Evolutionary conservation across 1,139 yeast species (phyloP).

Genomic region (Diutina sp.): DNA sequence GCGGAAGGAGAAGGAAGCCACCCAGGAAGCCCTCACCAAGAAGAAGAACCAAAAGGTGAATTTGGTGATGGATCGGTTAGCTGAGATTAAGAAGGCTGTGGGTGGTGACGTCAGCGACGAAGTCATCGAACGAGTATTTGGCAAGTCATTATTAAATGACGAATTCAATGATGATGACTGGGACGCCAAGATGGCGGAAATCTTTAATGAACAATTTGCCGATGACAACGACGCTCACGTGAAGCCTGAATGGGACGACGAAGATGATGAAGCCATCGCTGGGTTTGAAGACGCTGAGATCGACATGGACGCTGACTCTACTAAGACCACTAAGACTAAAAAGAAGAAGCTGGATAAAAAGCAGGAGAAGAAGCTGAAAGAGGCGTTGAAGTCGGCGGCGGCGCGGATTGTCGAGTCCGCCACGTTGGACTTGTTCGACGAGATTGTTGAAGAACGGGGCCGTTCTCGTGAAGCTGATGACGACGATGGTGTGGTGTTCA

Average conservation of each 20-base stretch:
- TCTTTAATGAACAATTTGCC: conserved; percentile 76
- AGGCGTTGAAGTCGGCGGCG: conserved; percentile 40
- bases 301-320: conserved; percentile 18
- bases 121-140: conserved; percentile 49
- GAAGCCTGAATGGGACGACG: conserved; percentile 11
- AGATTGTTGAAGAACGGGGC: conserved; percentile 57
- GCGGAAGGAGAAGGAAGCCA: conserved; percentile 37
- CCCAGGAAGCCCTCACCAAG: conserved; percentile 52
- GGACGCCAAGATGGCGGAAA: conserved; percentile 78
- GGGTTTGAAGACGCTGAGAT: conserved; percentile 35
- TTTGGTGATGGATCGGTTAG: conserved; percentile 65
- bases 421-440: conserved; percentile 81
- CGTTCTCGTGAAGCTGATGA: conserved; percentile 14
- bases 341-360: not conserved
- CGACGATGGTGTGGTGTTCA: conserved; percentile 37
- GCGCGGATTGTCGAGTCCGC: conserved; percentile 75
- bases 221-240: conserved; percentile 22
- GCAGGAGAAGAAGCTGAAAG: conserved; percentile 6
- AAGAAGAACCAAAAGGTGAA: conserved; percentile 67
- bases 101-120: conserved; percentile 66
- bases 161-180: conserved; percentile 89
- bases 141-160: conserved; percentile 65
- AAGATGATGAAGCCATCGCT: conserved; percentile 33
- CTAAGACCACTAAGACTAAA: conserved; percentile 4
- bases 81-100: conserved; percentile 67